These are phyloP conservation scores for Cladophialophora psammophila DNA, from an alignment of 2,329 filamentous ascomycete genomes.

Conservation along the genomic window DNA sequence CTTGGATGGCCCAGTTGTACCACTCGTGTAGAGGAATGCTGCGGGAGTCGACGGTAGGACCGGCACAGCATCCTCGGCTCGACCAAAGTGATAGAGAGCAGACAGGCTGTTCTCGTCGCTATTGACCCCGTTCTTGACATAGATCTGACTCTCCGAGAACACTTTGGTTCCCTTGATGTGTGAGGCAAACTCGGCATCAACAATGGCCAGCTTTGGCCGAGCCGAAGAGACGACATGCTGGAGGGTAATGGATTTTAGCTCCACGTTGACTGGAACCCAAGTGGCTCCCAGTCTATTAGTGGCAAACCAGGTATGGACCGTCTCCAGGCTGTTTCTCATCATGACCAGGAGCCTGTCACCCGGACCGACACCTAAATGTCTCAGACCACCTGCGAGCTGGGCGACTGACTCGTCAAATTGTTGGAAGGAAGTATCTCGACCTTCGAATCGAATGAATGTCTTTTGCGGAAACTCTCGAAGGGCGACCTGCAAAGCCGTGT, in stretches of 20 bases:
- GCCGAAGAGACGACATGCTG: slow-evolving; percentile 22
- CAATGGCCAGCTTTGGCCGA: slow-evolving; percentile 19
- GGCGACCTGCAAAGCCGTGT: slow-evolving; percentile 18
- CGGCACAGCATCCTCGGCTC: slow-evolving; percentile 2
- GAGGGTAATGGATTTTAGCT: slow-evolving; percentile 28
- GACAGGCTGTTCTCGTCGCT: not conserved
- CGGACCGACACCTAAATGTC: slow-evolving; percentile 9
- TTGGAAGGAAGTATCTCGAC: slow-evolving; percentile 14
- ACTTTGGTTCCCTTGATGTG: slow-evolving; percentile 11
- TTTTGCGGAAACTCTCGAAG: slow-evolving; percentile 5
- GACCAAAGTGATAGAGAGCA: not conserved
- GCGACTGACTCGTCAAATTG: slow-evolving; percentile 8
- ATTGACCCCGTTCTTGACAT: not conserved
- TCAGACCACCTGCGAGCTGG: slow-evolving; percentile 23
- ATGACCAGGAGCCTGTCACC: slow-evolving; percentile 27
- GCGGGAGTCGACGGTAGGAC: slow-evolving; percentile 19
- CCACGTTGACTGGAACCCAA: slow-evolving; percentile 31
- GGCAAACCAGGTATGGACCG: slow-evolving; percentile 29
- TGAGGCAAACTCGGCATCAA: slow-evolving; percentile 21
- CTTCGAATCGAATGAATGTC: slow-evolving; percentile 20
- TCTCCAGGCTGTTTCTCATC: slow-evolving; percentile 31
- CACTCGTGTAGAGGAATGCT: slow-evolving; percentile 30
- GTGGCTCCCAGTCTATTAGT: slow-evolving; percentile 29
- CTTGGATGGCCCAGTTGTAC: slow-evolving; percentile 38
- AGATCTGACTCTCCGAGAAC: slow-evolving; percentile 3